A percentile compares a stretch with the other conserved stretches of the same genome.
phyloP scores from a whole-genome alignment of 257 asterid species.

The Solanum dulcamara region DNA sequence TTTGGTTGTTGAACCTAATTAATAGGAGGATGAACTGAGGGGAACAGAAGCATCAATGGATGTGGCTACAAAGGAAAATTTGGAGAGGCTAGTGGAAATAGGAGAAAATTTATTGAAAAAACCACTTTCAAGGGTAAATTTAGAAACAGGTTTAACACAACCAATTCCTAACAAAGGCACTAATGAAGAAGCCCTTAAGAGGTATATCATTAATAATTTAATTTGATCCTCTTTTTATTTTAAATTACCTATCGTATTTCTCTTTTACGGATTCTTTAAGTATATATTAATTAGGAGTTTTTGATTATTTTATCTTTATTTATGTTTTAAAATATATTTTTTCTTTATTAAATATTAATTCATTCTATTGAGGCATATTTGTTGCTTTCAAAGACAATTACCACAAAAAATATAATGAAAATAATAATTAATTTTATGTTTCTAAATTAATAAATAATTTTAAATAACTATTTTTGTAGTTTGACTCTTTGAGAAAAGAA shows the following conservation, averaged over 20 bases:
- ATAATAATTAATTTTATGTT: too few relatives aligned
- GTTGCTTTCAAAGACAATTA: too few relatives aligned
- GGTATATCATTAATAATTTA: conserved; percentile 6
- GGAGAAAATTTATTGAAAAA: conserved; percentile 23
- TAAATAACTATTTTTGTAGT: background rate
- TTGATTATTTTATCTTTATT: too few relatives aligned
- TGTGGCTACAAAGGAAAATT: conserved; percentile 31
- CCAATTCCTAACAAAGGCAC: conserved; percentile 29
- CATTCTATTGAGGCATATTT: too few relatives aligned
- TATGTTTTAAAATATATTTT: too few relatives aligned
- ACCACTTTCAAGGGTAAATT: conserved; percentile 28
- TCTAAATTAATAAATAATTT: too few relatives aligned
- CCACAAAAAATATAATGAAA: too few relatives aligned
- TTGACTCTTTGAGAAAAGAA: background rate
- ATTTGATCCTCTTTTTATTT: too few relatives aligned
- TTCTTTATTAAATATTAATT: too few relatives aligned
- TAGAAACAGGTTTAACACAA: conserved; percentile 22
- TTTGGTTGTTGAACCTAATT: background rate
- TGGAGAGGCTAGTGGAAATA: conserved; percentile 25
- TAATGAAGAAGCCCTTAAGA: conserved; percentile 23
- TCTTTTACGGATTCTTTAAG: background rate
- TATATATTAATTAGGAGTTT: background rate
- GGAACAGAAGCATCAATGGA: conserved; percentile 34
- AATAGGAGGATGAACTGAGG: conserved; percentile 31
- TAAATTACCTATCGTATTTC: background rate